Evolutionary conservation across 2,329 filamentous ascomycete species (phyloP).

Genomic region (Colletotrichum higginsianum): DNA sequence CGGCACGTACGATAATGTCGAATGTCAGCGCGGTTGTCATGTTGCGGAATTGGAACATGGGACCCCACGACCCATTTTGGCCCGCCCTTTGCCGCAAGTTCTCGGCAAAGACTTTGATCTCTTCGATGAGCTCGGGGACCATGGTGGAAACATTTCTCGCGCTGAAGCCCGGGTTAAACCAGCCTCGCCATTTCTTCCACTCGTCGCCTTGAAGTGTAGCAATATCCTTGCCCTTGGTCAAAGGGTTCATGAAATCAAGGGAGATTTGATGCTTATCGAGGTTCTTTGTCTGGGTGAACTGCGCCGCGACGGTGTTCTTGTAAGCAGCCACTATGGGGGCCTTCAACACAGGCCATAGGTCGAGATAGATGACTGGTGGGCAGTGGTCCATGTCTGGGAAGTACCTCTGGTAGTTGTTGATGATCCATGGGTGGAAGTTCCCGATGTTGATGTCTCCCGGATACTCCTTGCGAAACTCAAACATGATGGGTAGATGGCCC

Average conservation of each 20-base stretch:
- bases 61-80: slow-evolving; percentile 18
- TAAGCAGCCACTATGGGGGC: slow-evolving; percentile 37
- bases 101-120: slow-evolving; percentile 17
- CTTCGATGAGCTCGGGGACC: slow-evolving; percentile 27
- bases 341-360: slow-evolving; percentile 44
- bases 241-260: slow-evolving; percentile 27
- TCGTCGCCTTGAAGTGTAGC: slow-evolving; percentile 25
- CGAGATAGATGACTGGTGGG: slow-evolving; percentile 44
- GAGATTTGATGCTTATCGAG: slow-evolving; percentile 33
- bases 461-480: slow-evolving; percentile 23
- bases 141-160: slow-evolving; percentile 17
- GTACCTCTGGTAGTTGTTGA: slow-evolving; percentile 28
- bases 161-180: slow-evolving; percentile 54
- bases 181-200: slow-evolving; percentile 47
- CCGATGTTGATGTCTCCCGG: slow-evolving; percentile 12
- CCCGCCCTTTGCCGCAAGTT: slow-evolving; percentile 14
- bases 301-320: slow-evolving; percentile 39
- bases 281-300: slow-evolving; percentile 41
- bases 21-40: slow-evolving; percentile 42
- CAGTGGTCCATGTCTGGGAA: slow-evolving; percentile 33
- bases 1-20: slow-evolving; percentile 51
- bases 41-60: slow-evolving; percentile 33
- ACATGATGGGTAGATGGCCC: slow-evolving; percentile 20
- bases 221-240: slow-evolving; percentile 24
- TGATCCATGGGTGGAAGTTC: slow-evolving; percentile 15